Evolutionary conservation across 2,329 filamentous ascomycete genomes (phyloP), one percentile per base, ranked within the genome.

Genomic region (Sporothrix humicola): DNA sequence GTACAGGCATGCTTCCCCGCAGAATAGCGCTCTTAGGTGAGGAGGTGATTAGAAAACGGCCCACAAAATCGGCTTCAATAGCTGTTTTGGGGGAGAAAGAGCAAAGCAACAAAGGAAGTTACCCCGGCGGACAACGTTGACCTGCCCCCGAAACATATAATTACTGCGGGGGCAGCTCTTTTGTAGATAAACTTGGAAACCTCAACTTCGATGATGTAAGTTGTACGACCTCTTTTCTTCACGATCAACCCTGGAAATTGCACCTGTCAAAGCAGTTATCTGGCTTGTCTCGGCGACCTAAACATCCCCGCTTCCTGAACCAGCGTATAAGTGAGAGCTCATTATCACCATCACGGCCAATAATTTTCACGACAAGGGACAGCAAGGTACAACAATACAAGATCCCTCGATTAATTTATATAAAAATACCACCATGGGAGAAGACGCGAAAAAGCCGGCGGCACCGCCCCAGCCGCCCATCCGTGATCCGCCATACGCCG

Each of bases 401-500:
- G 5, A 20, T 9, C n/a, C 26, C 42, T n/a, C 17, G 15, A 7
- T 46, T 23, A 5, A 26, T 37, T 17, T 48, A 26, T 15, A 65
- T 3, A 46, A 44, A n/a, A 2, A 2, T 0, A 17, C 20, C 20
- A 17, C 13, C 44, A 69, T 70, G 68, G 68, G 50, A 7, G 5
- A 15, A 63, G 69, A 63, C 56, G 26, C 20, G 20, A 61, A 26
- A 7, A 52, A 58, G 31, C 10, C 68, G 23, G 63, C 20, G 9
- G 20, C 7, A 9, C 9, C 68, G 50, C 50, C 26, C 8, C 17
- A 12, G 2, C 46, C 50, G 46, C 59, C 73, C 69, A 70, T 73
- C 72, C 74, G 76, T 70, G 46, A 69, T 63, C 73, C 69, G 44
- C 74, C 75, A 10, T 80, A 77, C 69, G 73, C 73, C 17, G 77